A percentile compares a stretch with the other conserved stretches of the same genome.
phyloP scores from a whole-genome alignment of 2,329 filamentous ascomycete genomes.

The Fusarium nodosum region DNA sequence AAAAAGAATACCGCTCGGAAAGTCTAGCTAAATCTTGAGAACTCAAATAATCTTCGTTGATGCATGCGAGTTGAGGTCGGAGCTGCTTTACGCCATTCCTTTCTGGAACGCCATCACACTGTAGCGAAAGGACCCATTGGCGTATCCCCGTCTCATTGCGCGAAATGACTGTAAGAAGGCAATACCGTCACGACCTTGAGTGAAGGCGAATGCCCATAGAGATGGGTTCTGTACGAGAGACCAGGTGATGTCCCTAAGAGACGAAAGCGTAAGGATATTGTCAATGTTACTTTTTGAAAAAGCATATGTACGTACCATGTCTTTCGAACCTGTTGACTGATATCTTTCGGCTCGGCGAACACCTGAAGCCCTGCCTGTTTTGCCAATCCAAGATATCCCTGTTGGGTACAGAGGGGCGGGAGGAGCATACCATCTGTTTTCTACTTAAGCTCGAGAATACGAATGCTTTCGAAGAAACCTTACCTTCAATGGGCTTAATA shows the following conservation, averaged over 20 bases:
- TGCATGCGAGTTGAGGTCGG: not conserved
- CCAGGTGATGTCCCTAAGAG: slow-evolving; percentile 73
- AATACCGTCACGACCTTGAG: slow-evolving; percentile 71
- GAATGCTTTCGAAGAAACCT: not conserved
- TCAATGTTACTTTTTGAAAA: no score
- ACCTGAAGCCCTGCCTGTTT: slow-evolving; percentile 62
- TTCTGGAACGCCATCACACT: slow-evolving; percentile 71
- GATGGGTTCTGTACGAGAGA: slow-evolving; percentile 70
- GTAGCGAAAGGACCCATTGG: slow-evolving; percentile 70
- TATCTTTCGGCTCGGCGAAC: slow-evolving; percentile 65
- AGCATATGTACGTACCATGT: slow-evolving; percentile 64
- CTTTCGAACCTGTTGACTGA: slow-evolving; percentile 69
- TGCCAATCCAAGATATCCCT: slow-evolving; percentile 66
- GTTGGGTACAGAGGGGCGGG: slow-evolving; percentile 67
- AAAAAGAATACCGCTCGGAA: not conserved
- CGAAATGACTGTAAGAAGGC: slow-evolving; percentile 73
- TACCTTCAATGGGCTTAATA: slow-evolving; percentile 71
- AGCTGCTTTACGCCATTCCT: slow-evolving; percentile 4
- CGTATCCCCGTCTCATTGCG: slow-evolving; percentile 71
- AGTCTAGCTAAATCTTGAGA: not conserved
- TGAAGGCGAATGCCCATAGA: slow-evolving; percentile 72
- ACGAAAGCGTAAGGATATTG: slow-evolving; percentile 3
- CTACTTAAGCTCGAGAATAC: slow-evolving; percentile 7
- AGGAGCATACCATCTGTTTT: slow-evolving; percentile 70
- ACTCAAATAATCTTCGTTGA: not conserved